Percentiles rank a stretch among this genome's conserved stretches.
phyloP scores from a whole-genome alignment of 2,329 filamentous ascomycete genomes.

The Elsinoe australis region DNA sequence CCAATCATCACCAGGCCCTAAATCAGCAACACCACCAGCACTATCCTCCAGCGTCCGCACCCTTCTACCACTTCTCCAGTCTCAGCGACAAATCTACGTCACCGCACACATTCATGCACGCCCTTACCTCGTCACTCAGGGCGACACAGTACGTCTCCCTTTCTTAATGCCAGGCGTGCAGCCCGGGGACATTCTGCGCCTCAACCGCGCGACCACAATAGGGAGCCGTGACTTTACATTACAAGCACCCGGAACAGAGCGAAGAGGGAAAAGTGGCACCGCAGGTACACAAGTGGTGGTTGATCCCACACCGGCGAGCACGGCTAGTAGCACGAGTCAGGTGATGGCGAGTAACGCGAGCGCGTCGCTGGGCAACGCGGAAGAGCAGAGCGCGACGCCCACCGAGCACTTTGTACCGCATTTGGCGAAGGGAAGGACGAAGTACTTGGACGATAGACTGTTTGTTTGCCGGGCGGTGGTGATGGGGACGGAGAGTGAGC shows the following conservation, averaged over 20 bases:
- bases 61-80: conserved; percentile 62
- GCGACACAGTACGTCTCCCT: conserved; percentile 43
- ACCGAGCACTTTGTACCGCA: conserved; percentile 34
- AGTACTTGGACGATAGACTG: conserved; percentile 69
- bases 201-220: conserved; percentile 75
- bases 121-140: conserved; percentile 66
- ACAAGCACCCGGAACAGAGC: conserved; percentile 56
- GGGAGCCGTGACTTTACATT: conserved; percentile 88
- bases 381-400: conserved; percentile 21
- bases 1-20: background rate
- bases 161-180: conserved; percentile 43
- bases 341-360: conserved; percentile 22
- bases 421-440: conserved; percentile 31
- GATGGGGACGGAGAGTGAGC: conserved; percentile 70
- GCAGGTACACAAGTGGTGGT: conserved; percentile 22
- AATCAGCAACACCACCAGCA: conserved; percentile 14
- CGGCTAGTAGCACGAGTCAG: no score
- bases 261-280: conserved; percentile 27
- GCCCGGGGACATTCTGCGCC: conserved; percentile 76
- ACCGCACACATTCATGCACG: conserved; percentile 71
- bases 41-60: conserved; percentile 51
- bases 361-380: conserved; percentile 27
- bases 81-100: conserved; percentile 70
- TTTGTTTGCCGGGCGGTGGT: conserved; percentile 83
- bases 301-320: no score